Conservation (phyloP, 1,139 yeast genomes). For the Yamadazyma dushanensis region DNA sequence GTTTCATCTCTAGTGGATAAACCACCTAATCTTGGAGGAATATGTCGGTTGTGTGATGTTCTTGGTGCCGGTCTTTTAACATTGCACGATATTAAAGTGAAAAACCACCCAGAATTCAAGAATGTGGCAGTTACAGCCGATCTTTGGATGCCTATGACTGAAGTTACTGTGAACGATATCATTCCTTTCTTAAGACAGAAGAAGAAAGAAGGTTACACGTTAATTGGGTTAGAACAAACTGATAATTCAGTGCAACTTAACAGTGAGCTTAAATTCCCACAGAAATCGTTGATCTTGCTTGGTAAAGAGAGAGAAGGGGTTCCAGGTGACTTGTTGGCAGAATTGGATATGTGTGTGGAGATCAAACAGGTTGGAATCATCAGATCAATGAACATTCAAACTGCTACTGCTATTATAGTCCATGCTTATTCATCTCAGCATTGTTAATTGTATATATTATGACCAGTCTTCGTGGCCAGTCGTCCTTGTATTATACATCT, state of each 20-base stretch:
- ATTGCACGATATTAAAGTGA: constrained; percentile 65
- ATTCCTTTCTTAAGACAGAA: constrained; percentile 56
- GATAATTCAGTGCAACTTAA: constrained; percentile 77
- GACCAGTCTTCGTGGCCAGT: not conserved
- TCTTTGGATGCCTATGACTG: constrained; percentile 92
- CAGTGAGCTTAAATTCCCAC: constrained; percentile 66
- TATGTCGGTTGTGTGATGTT: constrained; percentile 88
- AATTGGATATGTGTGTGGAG: constrained; percentile 83
- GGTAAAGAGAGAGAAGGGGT: constrained; percentile 92
- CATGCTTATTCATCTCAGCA: constrained; percentile 88
- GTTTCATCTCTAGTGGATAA: constrained; percentile 89
- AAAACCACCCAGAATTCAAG: constrained; percentile 68
- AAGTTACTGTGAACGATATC: constrained; percentile 62
- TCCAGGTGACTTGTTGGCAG: constrained; percentile 81
- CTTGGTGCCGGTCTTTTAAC: constrained; percentile 86
- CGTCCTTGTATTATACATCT: not conserved
- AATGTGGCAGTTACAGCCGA: constrained; percentile 94
- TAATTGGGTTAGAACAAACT: constrained; percentile 91
- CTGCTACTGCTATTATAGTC: constrained; percentile 92
- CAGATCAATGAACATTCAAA: constrained; percentile 93
- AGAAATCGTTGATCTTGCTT: constrained; percentile 70
- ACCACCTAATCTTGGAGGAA: constrained; percentile 91
- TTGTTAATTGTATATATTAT: too few species aligned
- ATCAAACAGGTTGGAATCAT: constrained; percentile 91
- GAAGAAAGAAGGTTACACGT: constrained; percentile 77